Percentiles rank a stretch among this genome's conserved stretches.
Conservation (phyloP, 2,329 filamentous ascomycete genomes). For the Cadophora sp. region DNA sequence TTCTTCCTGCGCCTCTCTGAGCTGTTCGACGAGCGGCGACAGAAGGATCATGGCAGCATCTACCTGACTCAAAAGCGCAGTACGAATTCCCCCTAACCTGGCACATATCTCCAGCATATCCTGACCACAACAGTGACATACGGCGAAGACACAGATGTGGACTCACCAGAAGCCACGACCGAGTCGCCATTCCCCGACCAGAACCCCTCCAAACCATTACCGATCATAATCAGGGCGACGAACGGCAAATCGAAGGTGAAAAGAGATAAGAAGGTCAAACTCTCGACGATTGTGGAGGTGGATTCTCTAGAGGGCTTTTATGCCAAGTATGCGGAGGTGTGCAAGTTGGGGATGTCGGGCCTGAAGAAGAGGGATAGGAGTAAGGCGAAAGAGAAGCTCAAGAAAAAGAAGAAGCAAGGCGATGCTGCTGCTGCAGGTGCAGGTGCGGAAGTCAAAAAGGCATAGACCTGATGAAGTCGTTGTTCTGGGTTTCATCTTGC, state of each 20-base stretch:
- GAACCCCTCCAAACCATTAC: constrained; percentile 63
- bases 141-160: constrained; percentile 32
- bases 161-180: constrained; percentile 49
- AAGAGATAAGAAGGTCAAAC: constrained; percentile 66
- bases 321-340: constrained; percentile 83
- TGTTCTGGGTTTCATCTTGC: not conserved
- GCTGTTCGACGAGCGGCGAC: constrained; percentile 71
- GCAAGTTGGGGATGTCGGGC: constrained; percentile 85
- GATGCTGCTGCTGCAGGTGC: constrained; percentile 30
- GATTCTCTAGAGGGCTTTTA: constrained; percentile 83
- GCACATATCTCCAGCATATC: not conserved
- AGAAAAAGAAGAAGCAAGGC: constrained; percentile 65
- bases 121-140: constrained; percentile 38
- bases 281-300: constrained; percentile 83
- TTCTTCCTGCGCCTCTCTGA: constrained; percentile 75
- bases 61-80: constrained; percentile 79
- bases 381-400: constrained; percentile 80
- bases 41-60: constrained; percentile 75
- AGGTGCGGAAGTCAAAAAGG: constrained; percentile 38
- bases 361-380: constrained; percentile 94
- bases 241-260: constrained; percentile 71
- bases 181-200: constrained; percentile 66
- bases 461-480: not conserved
- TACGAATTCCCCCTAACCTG: constrained; percentile 49
- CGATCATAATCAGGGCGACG: constrained; percentile 82